These are phyloP conservation scores for Moricandia moricandioides DNA, from an alignment of 345 rosid genomes.

Conservation along the genomic window DNA sequence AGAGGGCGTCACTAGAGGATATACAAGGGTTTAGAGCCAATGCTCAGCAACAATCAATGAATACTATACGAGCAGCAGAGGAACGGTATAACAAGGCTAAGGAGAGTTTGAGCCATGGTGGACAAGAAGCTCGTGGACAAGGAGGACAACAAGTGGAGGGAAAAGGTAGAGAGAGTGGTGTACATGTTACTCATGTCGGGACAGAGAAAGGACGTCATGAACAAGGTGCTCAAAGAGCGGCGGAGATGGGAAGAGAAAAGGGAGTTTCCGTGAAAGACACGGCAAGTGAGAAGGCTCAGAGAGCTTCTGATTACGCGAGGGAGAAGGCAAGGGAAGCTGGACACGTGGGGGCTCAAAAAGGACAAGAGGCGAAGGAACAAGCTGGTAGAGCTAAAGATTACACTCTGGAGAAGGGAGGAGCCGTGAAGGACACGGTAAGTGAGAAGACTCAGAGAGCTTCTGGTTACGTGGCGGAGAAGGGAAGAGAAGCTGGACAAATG, in stretches of 20 bases:
- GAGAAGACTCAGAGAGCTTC: constrained; percentile 25
- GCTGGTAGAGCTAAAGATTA: no score
- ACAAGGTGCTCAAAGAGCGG: no score
- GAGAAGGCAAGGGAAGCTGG: constrained; percentile 43
- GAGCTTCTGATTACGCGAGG: constrained; percentile 17
- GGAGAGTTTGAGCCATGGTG: constrained; percentile 33
- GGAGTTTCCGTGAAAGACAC: constrained; percentile 19
- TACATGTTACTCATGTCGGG: constrained; percentile 9
- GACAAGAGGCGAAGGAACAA: constrained; percentile 10
- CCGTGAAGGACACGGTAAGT: constrained; percentile 16
- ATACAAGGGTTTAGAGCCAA: constrained; percentile 41
- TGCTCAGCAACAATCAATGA: constrained; percentile 59
- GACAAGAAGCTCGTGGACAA: constrained; percentile 23
- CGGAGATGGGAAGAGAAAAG: no score
- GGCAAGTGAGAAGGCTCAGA: constrained; percentile 25
- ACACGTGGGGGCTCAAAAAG: constrained; percentile 20
- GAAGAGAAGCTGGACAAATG: constrained; percentile 11
- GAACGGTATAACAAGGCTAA: constrained; percentile 52
- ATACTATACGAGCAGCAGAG: constrained; percentile 46
- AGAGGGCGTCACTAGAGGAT: constrained; percentile 46
- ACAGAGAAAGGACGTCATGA: neutral
- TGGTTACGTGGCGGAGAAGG: constrained; percentile 9
- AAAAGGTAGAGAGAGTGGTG: neutral
- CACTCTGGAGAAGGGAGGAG: neutral
- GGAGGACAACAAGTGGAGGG: constrained; percentile 11